Evolutionary conservation across 495 filamentous ascomycete genomes (phyloP), one percentile per base, ranked within the genome.

Genomic region (Lophium mytilinum): DNA sequence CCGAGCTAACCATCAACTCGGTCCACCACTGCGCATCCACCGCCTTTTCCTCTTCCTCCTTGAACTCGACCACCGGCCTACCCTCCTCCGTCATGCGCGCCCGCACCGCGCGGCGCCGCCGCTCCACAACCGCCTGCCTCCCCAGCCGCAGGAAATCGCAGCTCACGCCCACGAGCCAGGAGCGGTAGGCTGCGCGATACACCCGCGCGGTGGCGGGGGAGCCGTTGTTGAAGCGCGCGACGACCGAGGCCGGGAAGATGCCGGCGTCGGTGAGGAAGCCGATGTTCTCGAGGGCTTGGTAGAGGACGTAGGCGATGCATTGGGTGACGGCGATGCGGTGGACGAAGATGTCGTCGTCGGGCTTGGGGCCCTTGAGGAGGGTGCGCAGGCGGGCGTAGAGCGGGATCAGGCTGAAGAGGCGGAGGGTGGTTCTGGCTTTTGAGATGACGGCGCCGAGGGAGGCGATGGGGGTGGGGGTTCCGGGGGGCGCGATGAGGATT

Each of bases 271-370:
- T 66, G 10, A 70, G 60, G 0, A 68, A 43, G 21, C 40, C 62
- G 15, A 68, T 58, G 62, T 71, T 71, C 57, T 71, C 69, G 3
- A 71, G 55, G 30, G 65, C 66, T 50, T 71, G 69, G 60, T 69
- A 71, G 46, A 51, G 58, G 34, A 67, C 63, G 60, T 71, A 71
- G 15, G 61, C 57, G 37, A 58, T 33, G 37, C 57, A 62, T 39
- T 69, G 67, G 53, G 60, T 45, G 14, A 71, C 37, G 12, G 65
- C 49, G 18, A 67, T 68, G n/a, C 66, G 39, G 50, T 71, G 66
- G 14, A 68, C 58, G 18, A 69, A 56, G 10, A 55, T 39, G 54
- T 71, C 69, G 33, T 67, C 55, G 43, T 59, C 63, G 9, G 63
- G 53, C 50, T 68, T 67, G 37, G 60, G 58, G 5, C 64, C 66